Evolutionary conservation across 441 rosid genomes (phyloP), one percentile per base, ranked within the genome.

Genomic region (Erodium trifolium): DNA sequence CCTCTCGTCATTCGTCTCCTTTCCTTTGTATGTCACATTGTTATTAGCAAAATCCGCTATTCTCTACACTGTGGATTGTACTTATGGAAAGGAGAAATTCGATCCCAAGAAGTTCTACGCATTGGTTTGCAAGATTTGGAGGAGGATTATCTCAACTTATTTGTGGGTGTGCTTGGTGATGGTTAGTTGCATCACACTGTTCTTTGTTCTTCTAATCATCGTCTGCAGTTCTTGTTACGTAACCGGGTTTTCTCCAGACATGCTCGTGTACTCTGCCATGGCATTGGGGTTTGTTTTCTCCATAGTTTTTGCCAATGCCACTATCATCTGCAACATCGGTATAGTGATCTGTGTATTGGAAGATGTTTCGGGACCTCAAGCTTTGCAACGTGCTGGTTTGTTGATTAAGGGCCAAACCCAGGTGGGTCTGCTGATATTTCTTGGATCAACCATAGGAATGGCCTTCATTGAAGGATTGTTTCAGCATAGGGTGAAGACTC

Each of bases 391-490:
- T 68, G 85, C 98, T 0, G 81, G 85, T 66, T 65, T 78, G 77
- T 64, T 91, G 77, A 91, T 91, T n/a, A 88, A 81, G 81, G 96
- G 95, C 34, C 97, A 89, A 82, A 89, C 93, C 62, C 98, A 93
- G 71, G 92, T 91, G 12, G 98, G 96, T 70, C 85, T 93, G 68
- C 51, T 93, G 77, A 86, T 93, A 76, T 89, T 79, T 72, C 84
- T 93, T 5, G 95, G 95, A 34, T 86, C 98, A 0, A 89, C 98
- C 10, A 87, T 91, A 27, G 95, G 92, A 39, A 72, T 85, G 81
- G 86, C 87, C 0, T 87, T 91, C 74, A 84, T 88, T 57, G 92
- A 85, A 75, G 96, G 98, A 12, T 78, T 93, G 84, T 91, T 91
- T 79, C 93, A 93, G 81, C 97, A 93, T 70, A 83, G 96, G 68